Percentiles rank a stretch among this genome's conserved stretches.
phyloP scores from a whole-genome alignment of 495 filamentous ascomycete species.

The Neurospora tetrasperma region DNA sequence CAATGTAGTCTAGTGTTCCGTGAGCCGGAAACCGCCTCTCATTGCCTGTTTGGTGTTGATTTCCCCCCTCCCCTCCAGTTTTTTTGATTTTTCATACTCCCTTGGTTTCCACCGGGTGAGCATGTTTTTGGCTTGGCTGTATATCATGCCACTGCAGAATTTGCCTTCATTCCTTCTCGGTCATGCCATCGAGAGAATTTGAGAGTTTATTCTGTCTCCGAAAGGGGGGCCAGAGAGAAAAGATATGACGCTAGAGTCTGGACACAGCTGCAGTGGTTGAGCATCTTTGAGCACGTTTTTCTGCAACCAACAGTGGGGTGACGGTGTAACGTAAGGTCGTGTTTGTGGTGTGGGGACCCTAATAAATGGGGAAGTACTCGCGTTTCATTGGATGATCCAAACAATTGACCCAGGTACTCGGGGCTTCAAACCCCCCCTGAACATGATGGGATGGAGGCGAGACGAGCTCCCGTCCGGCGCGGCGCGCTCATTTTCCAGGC shows the following conservation, averaged over 20 bases:
- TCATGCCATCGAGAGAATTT: neutral
- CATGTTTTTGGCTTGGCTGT: neutral
- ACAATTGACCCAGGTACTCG: neutral
- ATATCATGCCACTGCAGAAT: neutral
- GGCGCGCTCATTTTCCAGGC: neutral
- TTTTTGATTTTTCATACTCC: neutral
- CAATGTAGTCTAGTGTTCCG: neutral
- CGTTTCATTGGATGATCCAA: neutral
- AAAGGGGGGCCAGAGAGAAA: no score
- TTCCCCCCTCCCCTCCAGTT: neutral
- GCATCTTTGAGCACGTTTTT: slow-evolving; percentile 22
- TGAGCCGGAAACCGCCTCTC: neutral
- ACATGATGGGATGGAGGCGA: neutral
- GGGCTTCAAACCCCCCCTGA: neutral
- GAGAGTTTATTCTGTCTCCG: neutral
- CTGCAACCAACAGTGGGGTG: neutral
- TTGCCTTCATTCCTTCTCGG: neutral
- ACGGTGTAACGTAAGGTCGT: neutral
- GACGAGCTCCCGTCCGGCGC: neutral
- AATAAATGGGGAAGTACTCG: neutral
- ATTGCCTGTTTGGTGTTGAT: neutral
- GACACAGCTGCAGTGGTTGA: neutral
- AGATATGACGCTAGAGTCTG: neutral
- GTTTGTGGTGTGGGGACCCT: neutral
- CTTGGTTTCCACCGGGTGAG: neutral